Percentiles rank a stretch among this genome's conserved stretches.
These are phyloP conservation scores for Tolypocladium tropicale DNA, from an alignment of 2,329 filamentous ascomycete genomes.

Conservation along the genomic window DNA sequence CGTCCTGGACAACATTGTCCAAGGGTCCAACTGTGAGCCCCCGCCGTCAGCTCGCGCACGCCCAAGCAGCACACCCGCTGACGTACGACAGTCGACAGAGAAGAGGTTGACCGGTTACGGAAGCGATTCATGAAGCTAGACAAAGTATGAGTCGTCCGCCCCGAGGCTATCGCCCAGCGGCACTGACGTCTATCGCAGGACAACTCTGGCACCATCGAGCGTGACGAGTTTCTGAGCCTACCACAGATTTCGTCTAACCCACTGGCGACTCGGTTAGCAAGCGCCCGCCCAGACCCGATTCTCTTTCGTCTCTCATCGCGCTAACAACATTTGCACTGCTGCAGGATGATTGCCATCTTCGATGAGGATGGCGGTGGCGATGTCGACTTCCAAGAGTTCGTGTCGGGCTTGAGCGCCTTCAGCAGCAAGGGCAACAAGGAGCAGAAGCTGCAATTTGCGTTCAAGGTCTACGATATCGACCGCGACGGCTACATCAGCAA, in stretches of 20 bases:
- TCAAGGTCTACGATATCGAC: slow-evolving; percentile 99
- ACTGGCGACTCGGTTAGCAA: slow-evolving; percentile 72
- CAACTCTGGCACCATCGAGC: slow-evolving; percentile 95
- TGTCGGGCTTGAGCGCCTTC: slow-evolving; percentile 89
- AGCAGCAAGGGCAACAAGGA: slow-evolving; percentile 98
- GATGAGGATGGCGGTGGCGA: slow-evolving; percentile 97
- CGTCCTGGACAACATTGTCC: slow-evolving; percentile 91
- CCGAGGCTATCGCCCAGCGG: not conserved
- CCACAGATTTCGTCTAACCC: slow-evolving; percentile 98
- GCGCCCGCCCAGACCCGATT: not conserved
- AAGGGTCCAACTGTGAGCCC: slow-evolving; percentile 80
- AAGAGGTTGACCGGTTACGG: slow-evolving; percentile 89
- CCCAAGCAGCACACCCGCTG: not conserved
- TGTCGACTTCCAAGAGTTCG: slow-evolving; percentile 98
- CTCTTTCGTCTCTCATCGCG: not conserved
- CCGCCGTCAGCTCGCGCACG: not conserved
- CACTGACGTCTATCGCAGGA: slow-evolving; percentile 46
- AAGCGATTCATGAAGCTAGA: slow-evolving; percentile 99
- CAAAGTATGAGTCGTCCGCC: slow-evolving; percentile 52
- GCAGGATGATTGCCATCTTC: slow-evolving; percentile 96
- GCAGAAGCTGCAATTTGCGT: slow-evolving; percentile 94
- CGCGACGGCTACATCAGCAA: slow-evolving; percentile 98
- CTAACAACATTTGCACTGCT: not conserved
- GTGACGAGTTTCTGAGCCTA: slow-evolving; percentile 93
- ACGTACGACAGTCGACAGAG: slow-evolving; percentile 66